Base-by-base conservation (phyloP, 176 grass and related monocot genomes). In the Olyra latifolia region DNA sequence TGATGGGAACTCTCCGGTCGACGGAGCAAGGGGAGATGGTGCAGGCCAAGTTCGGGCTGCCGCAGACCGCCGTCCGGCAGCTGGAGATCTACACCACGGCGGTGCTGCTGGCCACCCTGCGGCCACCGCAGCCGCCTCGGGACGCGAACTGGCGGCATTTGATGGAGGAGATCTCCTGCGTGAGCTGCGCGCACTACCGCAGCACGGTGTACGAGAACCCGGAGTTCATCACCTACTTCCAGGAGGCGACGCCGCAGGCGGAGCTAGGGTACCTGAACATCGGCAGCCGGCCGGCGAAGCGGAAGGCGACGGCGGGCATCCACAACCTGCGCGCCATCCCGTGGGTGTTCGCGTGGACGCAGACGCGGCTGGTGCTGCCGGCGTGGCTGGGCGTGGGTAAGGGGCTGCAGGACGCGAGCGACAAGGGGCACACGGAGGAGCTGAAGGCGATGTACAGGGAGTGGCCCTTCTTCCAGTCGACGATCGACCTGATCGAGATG, bases 11-110 rank as follows among this genome's bases (percentile, higher is more conserved):
- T 0, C 78, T 98, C 3, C 90, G 92, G 1, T 98, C 95, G 11
- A 98, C 95, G 0, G 95, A 98, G 80, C 95, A 98, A 63, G 95
- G 95, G n/a, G 95, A 98, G 76, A 98, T 98, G 95, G 95, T 98
- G 32, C 95, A 98, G 64, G 88, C 92, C 35, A 98, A 98, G 88
- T 98, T 98, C 46, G 95, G 95, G 2, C 83, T 98, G 6, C 85
- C 92, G 0, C 89, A 98, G 30, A 98, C 89, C 4, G 89, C 95
- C 0, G 92, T 98, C 8, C 89, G 95, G 2, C 95, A 94, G 75
- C 89, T 98, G 6, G 95, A 98, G 85, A 92, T 98, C 66, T 94
- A 92, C 80, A 94, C 95, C 10, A 98, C 95, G 5, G 95, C 95
- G 19, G 95, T 98, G 53, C 89, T 98, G 16, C 79, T 98, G 6